Evolutionary conservation across 202 grass and related monocot genomes (phyloP).

Genomic region (Musa balbisiana): DNA sequence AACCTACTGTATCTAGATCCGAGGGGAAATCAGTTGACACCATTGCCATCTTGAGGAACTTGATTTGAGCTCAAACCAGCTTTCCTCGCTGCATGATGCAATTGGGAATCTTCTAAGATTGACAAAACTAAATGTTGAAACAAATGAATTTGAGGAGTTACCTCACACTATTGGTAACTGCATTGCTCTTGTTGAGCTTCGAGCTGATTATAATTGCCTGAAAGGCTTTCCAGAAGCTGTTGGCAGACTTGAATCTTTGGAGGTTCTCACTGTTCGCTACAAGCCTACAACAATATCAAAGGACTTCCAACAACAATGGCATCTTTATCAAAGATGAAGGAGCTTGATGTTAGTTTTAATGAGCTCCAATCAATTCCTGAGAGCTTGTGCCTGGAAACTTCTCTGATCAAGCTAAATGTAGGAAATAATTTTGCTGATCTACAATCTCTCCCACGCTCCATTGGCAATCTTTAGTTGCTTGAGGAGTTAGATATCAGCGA

Average conservation of each 20-base stretch:
- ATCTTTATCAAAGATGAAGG: slow-evolving; percentile 77
- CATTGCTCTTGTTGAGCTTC: slow-evolving; percentile 64
- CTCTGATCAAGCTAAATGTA: slow-evolving; percentile 80
- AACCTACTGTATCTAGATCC: slow-evolving; percentile 62
- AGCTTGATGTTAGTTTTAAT: slow-evolving; percentile 90
- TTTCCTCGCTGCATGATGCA: slow-evolving; percentile 64
- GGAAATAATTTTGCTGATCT: slow-evolving; percentile 89
- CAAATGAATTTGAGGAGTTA: slow-evolving; percentile 78
- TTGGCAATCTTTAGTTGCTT: slow-evolving; percentile 94
- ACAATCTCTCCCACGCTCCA: slow-evolving; percentile 61
- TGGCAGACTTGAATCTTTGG: slow-evolving; percentile 69
- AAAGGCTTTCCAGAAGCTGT: slow-evolving; percentile 88
- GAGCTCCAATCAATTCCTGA: slow-evolving; percentile 84
- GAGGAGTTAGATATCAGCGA: slow-evolving; percentile 97
- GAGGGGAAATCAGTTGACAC: slow-evolving; percentile 66
- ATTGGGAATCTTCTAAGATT: slow-evolving; percentile 56
- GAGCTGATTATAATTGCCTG: slow-evolving; percentile 73
- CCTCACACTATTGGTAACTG: slow-evolving; percentile 88
- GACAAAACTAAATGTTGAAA: slow-evolving; percentile 71
- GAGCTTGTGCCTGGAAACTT: slow-evolving; percentile 76
- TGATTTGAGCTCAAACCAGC: slow-evolving; percentile 61
- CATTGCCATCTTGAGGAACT: slow-evolving; percentile 85
- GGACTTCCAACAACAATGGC: slow-evolving; percentile 95
- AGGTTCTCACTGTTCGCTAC: slow-evolving; percentile 69
- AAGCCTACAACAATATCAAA: slow-evolving; percentile 61